These are phyloP conservation scores for Eucalyptus regnans DNA, from an alignment of 345 rosid genomes.

Conservation along the genomic window DNA sequence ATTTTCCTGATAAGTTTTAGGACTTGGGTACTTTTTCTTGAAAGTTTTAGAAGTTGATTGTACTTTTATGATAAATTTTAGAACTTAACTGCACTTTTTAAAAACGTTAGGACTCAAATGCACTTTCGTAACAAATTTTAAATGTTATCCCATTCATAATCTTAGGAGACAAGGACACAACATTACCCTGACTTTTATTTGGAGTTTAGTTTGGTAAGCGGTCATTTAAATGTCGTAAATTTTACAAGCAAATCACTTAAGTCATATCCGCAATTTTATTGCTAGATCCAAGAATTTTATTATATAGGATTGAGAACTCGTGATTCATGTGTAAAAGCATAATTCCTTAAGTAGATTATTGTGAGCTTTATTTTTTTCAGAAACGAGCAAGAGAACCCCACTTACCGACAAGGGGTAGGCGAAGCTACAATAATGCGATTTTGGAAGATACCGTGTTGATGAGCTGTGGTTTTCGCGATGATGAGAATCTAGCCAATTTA, in stretches of 20 bases:
- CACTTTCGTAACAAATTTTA: no score
- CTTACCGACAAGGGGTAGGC: not conserved
- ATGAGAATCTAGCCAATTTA: not conserved
- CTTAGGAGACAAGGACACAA: not conserved
- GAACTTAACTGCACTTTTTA: no score
- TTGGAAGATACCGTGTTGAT: not conserved
- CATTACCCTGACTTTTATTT: not conserved
- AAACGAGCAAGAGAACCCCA: not conserved
- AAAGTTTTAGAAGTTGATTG: not conserved
- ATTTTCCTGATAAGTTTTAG: no score
- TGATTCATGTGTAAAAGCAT: not conserved
- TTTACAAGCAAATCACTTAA: not conserved
- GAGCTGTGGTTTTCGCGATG: not conserved
- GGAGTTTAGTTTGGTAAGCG: not conserved
- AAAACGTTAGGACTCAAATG: no score
- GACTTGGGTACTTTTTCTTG: fast-evolving
- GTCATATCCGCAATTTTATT: not conserved
- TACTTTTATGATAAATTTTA: no score
- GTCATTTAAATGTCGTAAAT: not conserved
- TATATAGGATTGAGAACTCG: not conserved
- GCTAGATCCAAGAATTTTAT: not conserved
- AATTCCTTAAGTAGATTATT: not conserved
- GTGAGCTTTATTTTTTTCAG: not conserved
- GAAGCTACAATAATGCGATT: not conserved
- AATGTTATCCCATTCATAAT: not conserved